Evolutionary conservation across 331 rosid genomes (phyloP).

Genomic region (Dryas integrifolia): DNA sequence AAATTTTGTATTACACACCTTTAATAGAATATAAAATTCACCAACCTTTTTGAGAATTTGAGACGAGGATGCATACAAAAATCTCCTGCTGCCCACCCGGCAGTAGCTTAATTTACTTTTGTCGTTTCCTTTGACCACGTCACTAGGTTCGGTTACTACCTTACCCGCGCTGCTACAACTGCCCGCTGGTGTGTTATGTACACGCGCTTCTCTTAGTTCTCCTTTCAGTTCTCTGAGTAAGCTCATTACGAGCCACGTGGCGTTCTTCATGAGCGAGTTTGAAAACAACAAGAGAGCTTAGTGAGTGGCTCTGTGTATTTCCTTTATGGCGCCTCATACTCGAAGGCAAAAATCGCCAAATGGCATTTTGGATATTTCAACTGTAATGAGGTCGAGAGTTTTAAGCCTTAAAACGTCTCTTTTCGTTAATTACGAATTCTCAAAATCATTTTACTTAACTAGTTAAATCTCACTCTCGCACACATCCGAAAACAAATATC

Average conservation of each 20-base stretch:
- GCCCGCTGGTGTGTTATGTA: background rate
- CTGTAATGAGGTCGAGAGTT: background rate
- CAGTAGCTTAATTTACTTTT: background rate
- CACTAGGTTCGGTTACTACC: background rate
- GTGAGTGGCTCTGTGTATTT: background rate
- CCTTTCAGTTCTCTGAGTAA: too few relatives aligned
- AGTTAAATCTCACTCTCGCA: background rate
- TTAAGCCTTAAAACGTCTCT: background rate
- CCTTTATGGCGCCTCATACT: slow-evolving; percentile 25
- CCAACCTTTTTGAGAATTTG: too few relatives aligned
- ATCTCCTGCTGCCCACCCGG: background rate
- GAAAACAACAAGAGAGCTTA: rapidly evolving
- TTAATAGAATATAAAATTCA: too few relatives aligned
- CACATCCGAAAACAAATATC: background rate
- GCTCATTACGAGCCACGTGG: background rate
- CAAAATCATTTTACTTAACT: slow-evolving; percentile 6
- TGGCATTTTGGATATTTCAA: slow-evolving; percentile 23
- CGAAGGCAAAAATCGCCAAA: slow-evolving; percentile 1
- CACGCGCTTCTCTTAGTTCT: background rate
- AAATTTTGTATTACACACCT: too few relatives aligned
- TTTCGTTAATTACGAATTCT: background rate
- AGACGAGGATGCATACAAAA: background rate
- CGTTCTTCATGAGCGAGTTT: background rate
- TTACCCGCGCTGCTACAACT: background rate
- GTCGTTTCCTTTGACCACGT: slow-evolving; percentile 26